phyloP scores from a whole-genome alignment of 202 grass and related monocot species.

The Digitaria exilis region DNA sequence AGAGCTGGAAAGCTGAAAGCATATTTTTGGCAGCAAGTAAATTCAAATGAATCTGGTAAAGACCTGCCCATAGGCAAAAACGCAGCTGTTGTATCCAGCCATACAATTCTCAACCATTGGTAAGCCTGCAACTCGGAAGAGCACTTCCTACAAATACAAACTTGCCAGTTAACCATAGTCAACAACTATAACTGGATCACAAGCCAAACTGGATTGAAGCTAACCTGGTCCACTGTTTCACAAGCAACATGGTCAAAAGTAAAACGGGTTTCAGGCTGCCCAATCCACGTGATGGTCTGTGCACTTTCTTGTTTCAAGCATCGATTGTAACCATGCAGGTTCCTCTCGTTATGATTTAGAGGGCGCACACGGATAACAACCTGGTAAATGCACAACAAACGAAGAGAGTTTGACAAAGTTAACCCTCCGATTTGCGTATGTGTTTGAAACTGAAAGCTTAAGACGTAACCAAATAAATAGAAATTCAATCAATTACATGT shows the following conservation, averaged over 20 bases:
- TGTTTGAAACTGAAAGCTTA: conserved; percentile 28
- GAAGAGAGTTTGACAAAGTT: conserved; percentile 16
- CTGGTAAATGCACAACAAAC: conserved; percentile 47
- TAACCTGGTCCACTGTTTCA: conserved; percentile 93
- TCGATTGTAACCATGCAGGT: conserved; percentile 58
- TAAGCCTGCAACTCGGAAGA: conserved; percentile 94
- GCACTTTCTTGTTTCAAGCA: conserved; percentile 90
- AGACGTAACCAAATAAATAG: not conserved
- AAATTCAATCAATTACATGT: not conserved
- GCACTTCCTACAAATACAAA: conserved; percentile 64
- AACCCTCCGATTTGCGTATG: not conserved
- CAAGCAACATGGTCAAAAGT: conserved; percentile 95
- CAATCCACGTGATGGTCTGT: conserved; percentile 89
- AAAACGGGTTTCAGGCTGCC: conserved; percentile 84
- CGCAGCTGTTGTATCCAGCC: conserved; percentile 94
- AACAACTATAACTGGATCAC: conserved; percentile 21
- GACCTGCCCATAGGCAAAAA: conserved; percentile 99
- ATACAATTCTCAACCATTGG: conserved; percentile 99
- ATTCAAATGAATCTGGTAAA: conserved; percentile 30
- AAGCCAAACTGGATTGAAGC: conserved; percentile 5
- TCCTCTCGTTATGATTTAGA: conserved; percentile 72
- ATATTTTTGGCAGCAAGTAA: conserved; percentile 25
- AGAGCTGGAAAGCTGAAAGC: conserved; percentile 21
- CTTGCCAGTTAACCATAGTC: conserved; percentile 26
- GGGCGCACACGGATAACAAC: conserved; percentile 94